These are phyloP conservation scores for Talaromyces atroroseus DNA, from an alignment of 2,329 filamentous ascomycete genomes.

Conservation along the genomic window DNA sequence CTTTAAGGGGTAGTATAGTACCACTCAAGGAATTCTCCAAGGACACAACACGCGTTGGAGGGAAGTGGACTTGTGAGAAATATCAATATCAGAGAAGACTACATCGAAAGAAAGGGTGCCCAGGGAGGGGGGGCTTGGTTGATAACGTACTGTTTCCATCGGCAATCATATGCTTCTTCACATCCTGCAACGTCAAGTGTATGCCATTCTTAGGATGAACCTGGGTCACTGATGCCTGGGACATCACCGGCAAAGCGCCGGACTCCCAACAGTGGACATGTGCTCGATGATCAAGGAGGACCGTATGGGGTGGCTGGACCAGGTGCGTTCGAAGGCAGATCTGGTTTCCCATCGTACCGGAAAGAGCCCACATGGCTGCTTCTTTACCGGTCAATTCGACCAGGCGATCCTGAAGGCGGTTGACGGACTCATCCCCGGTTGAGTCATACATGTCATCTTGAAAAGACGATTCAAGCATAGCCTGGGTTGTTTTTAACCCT, in stretches of 20 bases:
- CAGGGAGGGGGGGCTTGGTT: background rate
- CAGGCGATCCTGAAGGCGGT: slow-evolving; percentile 26
- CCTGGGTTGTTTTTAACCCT: slow-evolving; percentile 16
- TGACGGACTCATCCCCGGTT: slow-evolving; percentile 24
- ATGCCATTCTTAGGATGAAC: slow-evolving; percentile 28
- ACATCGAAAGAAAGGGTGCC: background rate
- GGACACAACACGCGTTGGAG: slow-evolving; percentile 26
- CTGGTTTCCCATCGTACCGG: slow-evolving; percentile 39
- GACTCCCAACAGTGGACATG: slow-evolving; percentile 31
- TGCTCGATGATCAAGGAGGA: slow-evolving; percentile 30
- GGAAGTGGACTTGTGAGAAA: slow-evolving; percentile 20
- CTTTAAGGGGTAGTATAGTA: slow-evolving; percentile 23
- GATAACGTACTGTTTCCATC: slow-evolving; percentile 24
- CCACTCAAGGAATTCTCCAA: slow-evolving; percentile 27
- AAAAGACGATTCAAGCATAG: slow-evolving; percentile 28
- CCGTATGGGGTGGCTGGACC: slow-evolving; percentile 28
- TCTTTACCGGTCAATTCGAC: slow-evolving; percentile 29
- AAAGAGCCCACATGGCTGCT: slow-evolving; percentile 28
- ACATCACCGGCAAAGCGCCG: slow-evolving; percentile 25
- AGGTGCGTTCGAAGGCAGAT: slow-evolving; percentile 30
- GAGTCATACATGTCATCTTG: slow-evolving; percentile 33
- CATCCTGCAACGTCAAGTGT: slow-evolving; percentile 31
- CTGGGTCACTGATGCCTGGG: slow-evolving; percentile 27
- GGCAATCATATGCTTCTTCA: slow-evolving; percentile 23
- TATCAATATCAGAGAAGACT: background rate